Base-by-base conservation (phyloP, 2,329 filamentous ascomycete genomes). In the Aspergillus melleus region DNA sequence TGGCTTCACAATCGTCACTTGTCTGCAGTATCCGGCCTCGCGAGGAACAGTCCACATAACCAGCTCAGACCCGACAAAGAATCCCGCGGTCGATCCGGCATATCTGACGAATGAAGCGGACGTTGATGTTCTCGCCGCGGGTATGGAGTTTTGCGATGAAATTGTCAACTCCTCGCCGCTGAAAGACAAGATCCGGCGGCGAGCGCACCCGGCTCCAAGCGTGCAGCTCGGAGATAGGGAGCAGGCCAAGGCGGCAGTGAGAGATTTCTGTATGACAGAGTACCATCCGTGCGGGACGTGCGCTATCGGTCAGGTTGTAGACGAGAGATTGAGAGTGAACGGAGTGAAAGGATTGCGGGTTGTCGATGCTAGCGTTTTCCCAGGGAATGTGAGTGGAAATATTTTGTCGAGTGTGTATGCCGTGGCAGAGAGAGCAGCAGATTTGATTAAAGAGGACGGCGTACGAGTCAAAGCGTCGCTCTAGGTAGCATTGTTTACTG, bases 251-350 rank as follows among this genome's bases (percentile, higher is more conserved):
- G 49, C 52, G 39, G 49, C 44, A 22, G 60, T 60, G 12, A 58
- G 52, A 20, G 51, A 59, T 12, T 32, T 54, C 14, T 44, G 49
- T 14, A 52, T 59, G 32, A 57, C 53, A 16, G 56, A 60, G 22
- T 56, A 64, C 30, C 66, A 68, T 60, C 54, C 58, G 9, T 56
- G 54, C 12, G 64, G 66, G 3, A 70, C 66, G 16, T 70, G 69
- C 57, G 66, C 71, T 10, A 70, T 73, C 62, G 66, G 68, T 11
- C 64, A 67, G 46, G 71, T 70, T 16, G 64, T 73, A 42, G 66
- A 72, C 54, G 61, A 65, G 42, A 52, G 62, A 20, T 55, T 73
- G 59, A 57, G 55, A 11, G 70, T 72, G 8, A 61, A 68, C 22
- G 68, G 68, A 6, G 66, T 66, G 2, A 60, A 54, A 11, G 64